Base-by-base conservation (phyloP, 345 rosid species). In the Bruguiera sexangula region DNA sequence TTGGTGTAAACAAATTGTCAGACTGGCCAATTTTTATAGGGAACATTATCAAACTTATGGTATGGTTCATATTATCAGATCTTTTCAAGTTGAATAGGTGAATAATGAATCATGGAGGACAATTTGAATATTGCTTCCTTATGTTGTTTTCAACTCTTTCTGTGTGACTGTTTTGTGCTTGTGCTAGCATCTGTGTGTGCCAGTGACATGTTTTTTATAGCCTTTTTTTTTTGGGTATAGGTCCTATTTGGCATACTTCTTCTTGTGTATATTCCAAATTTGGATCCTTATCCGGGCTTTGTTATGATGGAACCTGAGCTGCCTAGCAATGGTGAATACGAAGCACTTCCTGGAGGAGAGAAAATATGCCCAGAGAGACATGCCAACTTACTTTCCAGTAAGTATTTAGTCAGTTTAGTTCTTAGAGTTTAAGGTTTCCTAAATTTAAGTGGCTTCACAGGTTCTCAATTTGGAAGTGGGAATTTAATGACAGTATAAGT, bases 351-450 rank as follows among this genome's bases (percentile, higher is more conserved):
- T 36, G 80, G 67, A 50, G 73, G 39, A 64, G 76, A 77, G 58
- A 64, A 72, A 59, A 68, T 62, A 30, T 77, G 80, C 51, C 80
- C 80, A 4, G 80, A 77, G 80, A 77, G 70, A 21, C 73, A 77
- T 37, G 80, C 26, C 53, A 68, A 52, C 62, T 64, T 77, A 18
- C 68, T 77, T 58, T 68, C 80, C 50, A 68, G 80, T 77, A 68
- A 29, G 80, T 68, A 63, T 5, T 6, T 65, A 18, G 22, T 60
- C 30, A 6, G 48, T 50, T 13, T 51, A 19, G 19, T 48, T 53
- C 37, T 27, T 13, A 55, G 5, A 55, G 19, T 36, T 26, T 19
- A 48, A 13, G 24, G 24, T 52, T 39, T 48, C 20, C 2, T 37
- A 58, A 43, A 18, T 60, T 32, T 22, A 21, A 24, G 13, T 2